These are phyloP conservation scores for Trichoderma erinaceum DNA, from an alignment of 495 filamentous ascomycete genomes.

Conservation along the genomic window DNA sequence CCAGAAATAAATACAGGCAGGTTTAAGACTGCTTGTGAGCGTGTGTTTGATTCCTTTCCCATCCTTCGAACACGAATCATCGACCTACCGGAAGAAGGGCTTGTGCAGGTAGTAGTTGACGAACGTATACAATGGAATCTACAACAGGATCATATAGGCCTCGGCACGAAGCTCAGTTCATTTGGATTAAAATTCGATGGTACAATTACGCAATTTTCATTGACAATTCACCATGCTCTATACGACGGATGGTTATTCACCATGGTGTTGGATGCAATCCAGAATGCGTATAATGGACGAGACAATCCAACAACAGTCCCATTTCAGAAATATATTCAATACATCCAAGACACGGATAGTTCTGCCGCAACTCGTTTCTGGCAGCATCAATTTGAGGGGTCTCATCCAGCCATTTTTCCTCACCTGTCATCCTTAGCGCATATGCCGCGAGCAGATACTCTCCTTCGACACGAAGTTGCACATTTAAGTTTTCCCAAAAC, in stretches of 20 bases:
- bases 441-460: background rate
- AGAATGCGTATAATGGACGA: slow-evolving; percentile 17
- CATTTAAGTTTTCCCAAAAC: slow-evolving; percentile 3
- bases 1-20: slow-evolving; percentile 35
- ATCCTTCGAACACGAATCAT: slow-evolving; percentile 49
- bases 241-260: slow-evolving; percentile 38
- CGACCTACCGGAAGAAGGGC: slow-evolving; percentile 33
- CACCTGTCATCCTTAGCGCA: no score
- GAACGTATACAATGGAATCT: no score
- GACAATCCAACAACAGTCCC: background rate
- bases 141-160: no score
- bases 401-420: background rate
- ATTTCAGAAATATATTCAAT: background rate
- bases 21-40: slow-evolving; percentile 48
- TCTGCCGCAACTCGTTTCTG: background rate
- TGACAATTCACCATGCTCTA: slow-evolving; percentile 57
- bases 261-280: slow-evolving; percentile 48
- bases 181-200: background rate
- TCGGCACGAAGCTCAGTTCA: background rate
- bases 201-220: slow-evolving; percentile 33
- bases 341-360: background rate
- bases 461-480: background rate
- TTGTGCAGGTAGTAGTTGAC: slow-evolving; percentile 43
- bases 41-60: slow-evolving; percentile 37
- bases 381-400: background rate